phyloP scores from a whole-genome alignment of 2,329 filamentous ascomycete genomes.

The Hymenoscyphus albidus region DNA sequence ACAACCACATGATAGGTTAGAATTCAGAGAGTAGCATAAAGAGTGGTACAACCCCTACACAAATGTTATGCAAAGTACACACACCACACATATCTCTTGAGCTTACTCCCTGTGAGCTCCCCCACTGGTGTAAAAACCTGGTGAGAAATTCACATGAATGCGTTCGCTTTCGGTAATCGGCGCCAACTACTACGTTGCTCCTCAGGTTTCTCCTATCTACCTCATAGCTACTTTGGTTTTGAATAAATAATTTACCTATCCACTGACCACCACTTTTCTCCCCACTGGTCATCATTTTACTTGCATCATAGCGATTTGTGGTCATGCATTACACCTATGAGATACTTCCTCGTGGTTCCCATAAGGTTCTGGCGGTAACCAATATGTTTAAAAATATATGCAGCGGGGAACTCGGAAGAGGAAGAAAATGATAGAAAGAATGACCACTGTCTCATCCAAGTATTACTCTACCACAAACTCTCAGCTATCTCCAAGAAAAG shows the following conservation, averaged over 20 bases:
- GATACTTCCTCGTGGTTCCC: neutral
- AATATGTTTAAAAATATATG: neutral
- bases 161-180: too few species aligned
- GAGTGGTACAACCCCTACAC: neutral
- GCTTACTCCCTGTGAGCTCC: too few species aligned
- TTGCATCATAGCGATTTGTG: neutral
- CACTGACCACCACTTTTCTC: too few species aligned
- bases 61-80: neutral
- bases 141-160: too few species aligned
- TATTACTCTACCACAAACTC: neutral
- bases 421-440: neutral
- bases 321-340: neutral
- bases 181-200: too few species aligned
- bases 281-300: neutral
- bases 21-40: neutral
- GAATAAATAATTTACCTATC: too few species aligned
- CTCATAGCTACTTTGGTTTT: too few species aligned
- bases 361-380: neutral
- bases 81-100: too few species aligned
- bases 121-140: too few species aligned
- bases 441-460: neutral
- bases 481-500: neutral
- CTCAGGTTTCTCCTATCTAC: too few species aligned
- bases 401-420: neutral
- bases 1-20: neutral